Evolutionary conservation across 2,329 filamentous ascomycete species (phyloP).

Genomic region (Epichloe aotearoae): DNA sequence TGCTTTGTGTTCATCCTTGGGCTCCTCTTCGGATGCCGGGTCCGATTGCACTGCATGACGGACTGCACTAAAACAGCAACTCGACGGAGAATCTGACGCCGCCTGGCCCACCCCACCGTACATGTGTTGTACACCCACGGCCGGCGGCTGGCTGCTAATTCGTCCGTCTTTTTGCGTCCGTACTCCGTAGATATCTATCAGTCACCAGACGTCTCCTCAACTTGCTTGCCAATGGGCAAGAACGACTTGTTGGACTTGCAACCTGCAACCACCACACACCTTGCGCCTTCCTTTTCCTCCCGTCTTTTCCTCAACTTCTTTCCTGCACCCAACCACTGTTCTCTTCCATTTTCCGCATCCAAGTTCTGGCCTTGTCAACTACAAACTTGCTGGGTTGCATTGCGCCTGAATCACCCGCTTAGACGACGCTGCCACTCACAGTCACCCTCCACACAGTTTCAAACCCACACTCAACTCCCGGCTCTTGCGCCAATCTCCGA

Average conservation of each 20-base stretch:
- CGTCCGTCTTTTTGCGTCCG: no score
- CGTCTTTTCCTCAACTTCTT: background rate
- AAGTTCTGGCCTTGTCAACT: no score
- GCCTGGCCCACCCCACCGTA: background rate
- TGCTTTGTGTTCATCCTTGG: no score
- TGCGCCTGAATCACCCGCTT: no score
- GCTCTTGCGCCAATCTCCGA: background rate
- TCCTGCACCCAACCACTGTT: background rate
- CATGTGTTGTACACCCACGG: background rate
- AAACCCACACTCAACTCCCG: background rate
- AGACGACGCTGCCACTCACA: background rate
- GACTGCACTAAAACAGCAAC: conserved; percentile 1
- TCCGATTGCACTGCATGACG: no score
- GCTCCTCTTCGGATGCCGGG: no score
- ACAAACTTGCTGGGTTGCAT: no score
- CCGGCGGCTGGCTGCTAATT: background rate
- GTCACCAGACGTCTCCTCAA: no score
- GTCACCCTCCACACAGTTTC: background rate
- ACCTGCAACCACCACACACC: background rate
- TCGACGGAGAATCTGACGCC: background rate
- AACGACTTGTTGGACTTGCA: background rate
- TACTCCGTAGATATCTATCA: no score
- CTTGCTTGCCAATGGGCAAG: background rate
- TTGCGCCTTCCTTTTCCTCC: background rate
- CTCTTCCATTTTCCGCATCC: no score